Conservation (phyloP, 306 rosid species). For the Glycine latifolia region DNA sequence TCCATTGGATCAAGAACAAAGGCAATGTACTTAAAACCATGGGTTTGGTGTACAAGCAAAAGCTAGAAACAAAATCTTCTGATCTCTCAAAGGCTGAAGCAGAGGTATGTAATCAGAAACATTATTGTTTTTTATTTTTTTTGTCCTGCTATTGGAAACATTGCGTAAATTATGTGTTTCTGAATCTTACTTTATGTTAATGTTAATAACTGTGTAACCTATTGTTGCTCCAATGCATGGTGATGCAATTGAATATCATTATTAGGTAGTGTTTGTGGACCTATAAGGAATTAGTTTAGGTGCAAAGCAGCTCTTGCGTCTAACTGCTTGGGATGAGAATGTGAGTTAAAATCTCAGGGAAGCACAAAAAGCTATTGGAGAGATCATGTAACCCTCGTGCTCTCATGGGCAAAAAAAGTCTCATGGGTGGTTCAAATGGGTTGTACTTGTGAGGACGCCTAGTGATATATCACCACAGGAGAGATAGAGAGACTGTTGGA, state of each 20-base stretch:
- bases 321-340: slow-evolving; percentile 1
- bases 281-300: neutral
- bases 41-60: slow-evolving; percentile 67
- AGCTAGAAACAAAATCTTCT: slow-evolving; percentile 68
- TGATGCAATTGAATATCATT: slow-evolving; percentile 20
- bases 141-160: neutral
- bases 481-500: neutral
- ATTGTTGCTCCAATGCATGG: slow-evolving; percentile 5
- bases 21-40: slow-evolving; percentile 61
- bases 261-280: neutral
- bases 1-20: slow-evolving; percentile 55
- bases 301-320: neutral
- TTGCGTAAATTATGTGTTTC: slow-evolving; percentile 35
- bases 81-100: slow-evolving; percentile 88
- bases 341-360: neutral
- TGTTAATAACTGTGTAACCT: slow-evolving; percentile 7
- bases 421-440: slow-evolving; percentile 23
- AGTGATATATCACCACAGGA: neutral
- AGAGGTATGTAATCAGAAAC: slow-evolving; percentile 65
- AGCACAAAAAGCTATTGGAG: neutral
- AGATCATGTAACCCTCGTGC: neutral
- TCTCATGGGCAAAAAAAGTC: slow-evolving; percentile 4
- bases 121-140: neutral
- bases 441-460: neutral
- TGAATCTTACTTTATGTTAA: slow-evolving; percentile 9